Conservation (phyloP, 768 basidiomycete species). For the Trametes villosa region DNA sequence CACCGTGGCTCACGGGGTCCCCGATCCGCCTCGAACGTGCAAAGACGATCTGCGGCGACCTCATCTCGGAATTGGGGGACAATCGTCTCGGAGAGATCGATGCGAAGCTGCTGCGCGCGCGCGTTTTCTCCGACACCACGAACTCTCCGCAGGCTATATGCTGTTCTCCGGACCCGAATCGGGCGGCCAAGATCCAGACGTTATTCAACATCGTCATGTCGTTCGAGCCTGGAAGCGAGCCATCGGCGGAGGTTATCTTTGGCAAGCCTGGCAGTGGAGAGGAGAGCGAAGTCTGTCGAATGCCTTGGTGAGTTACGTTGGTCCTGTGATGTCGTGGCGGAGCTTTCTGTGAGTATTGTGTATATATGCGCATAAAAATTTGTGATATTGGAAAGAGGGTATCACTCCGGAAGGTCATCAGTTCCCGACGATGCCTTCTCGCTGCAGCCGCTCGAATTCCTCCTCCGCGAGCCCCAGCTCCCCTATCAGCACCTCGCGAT, state of each 20-base stretch:
- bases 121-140: constrained; percentile 37
- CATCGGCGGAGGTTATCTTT: constrained; percentile 38
- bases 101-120: constrained; percentile 30
- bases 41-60: constrained; percentile 28
- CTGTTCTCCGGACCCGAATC: constrained; percentile 28
- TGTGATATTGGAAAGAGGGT: background rate
- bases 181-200: constrained; percentile 33
- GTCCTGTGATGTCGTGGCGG: background rate
- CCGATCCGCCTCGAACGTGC: constrained; percentile 35
- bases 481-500: constrained; percentile 36
- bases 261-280: constrained; percentile 32
- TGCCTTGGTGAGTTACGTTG: constrained; percentile 19
- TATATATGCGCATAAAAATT: background rate
- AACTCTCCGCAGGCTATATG: constrained; percentile 40
- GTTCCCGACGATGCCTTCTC: constrained; percentile 32
- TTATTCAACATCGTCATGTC: constrained; percentile 44
- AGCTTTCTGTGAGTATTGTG: background rate
- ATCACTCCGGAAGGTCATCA: background rate
- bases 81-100: constrained; percentile 22
- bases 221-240: constrained; percentile 29
- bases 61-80: constrained; percentile 20
- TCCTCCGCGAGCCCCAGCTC: constrained; percentile 34
- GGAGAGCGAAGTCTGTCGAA: constrained; percentile 25
- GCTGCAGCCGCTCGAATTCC: constrained; percentile 30
- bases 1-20: constrained; percentile 38